phyloP scores from a whole-genome alignment of 2,329 filamentous ascomycete species.

The Escovopsis weberi region DNA sequence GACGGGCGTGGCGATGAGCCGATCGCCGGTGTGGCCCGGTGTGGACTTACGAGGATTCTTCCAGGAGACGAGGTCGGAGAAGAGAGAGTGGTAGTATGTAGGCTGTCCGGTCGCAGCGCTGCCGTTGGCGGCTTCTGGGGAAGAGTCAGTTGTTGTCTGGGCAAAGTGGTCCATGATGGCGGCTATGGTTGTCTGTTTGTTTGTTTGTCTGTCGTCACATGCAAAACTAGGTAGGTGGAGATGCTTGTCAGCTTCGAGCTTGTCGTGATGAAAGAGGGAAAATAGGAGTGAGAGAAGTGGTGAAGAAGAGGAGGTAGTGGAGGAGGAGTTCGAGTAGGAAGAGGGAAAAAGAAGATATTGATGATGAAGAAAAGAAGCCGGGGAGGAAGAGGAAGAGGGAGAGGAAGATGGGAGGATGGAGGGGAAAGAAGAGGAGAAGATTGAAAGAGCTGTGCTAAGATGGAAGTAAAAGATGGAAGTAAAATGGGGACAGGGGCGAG shows the following conservation, averaged over 20 bases:
- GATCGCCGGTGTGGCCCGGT: neutral
- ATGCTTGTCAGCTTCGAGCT: no score
- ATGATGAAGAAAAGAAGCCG: neutral
- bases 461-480: neutral
- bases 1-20: neutral
- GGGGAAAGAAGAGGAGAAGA: neutral
- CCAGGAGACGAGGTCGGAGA: slow-evolving; percentile 55
- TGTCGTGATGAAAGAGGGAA: neutral
- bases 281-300: neutral
- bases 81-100: slow-evolving; percentile 58
- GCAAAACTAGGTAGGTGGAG: slow-evolving; percentile 1
- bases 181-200: neutral
- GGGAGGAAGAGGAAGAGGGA: neutral
- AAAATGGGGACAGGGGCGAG: neutral
- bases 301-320: slow-evolving; percentile 11
- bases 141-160: slow-evolving; percentile 41
- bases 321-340: no score
- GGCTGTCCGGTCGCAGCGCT: slow-evolving; percentile 46
- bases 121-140: slow-evolving; percentile 36
- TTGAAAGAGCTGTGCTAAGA: no score
- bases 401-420: neutral
- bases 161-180: slow-evolving; percentile 37
- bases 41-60: slow-evolving; percentile 45
- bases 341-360: slow-evolving; percentile 2
- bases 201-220: slow-evolving; percentile 2